These are phyloP conservation scores for Populus ilicifolia DNA, from an alignment of 345 rosid species.

Conservation along the genomic window DNA sequence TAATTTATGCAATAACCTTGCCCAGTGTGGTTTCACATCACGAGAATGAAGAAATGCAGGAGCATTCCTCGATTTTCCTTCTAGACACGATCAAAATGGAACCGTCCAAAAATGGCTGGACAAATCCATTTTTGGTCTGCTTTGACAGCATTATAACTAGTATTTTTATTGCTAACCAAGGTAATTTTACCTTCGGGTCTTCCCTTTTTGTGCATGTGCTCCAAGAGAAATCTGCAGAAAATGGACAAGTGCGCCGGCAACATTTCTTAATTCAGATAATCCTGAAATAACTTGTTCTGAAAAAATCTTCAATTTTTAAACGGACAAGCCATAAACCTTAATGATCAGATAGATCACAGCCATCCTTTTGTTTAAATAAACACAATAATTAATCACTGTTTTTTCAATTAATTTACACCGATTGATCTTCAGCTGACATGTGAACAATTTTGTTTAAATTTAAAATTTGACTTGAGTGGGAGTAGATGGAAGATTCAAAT, in stretches of 20 bases:
- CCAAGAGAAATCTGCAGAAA: background rate
- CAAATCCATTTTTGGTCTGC: no score
- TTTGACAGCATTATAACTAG: no score
- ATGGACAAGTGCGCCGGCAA: background rate
- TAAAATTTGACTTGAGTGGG: no score
- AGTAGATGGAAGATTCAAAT: no score
- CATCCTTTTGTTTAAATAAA: no score
- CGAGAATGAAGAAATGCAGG: background rate
- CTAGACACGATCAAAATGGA: background rate
- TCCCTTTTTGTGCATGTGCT: background rate
- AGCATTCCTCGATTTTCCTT: background rate
- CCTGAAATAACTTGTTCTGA: no score
- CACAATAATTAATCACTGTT: background rate
- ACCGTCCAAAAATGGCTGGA: background rate
- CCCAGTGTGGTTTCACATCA: background rate
- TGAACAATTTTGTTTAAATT: background rate
- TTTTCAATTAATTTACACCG: background rate
- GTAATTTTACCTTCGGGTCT: background rate
- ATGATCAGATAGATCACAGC: background rate
- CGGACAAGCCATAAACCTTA: background rate
- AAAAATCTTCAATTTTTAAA: background rate
- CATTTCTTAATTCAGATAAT: background rate
- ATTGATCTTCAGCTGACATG: background rate
- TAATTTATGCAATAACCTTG: background rate
- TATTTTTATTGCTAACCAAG: no score